These are phyloP conservation scores for Diaporthe sp. DNA, from an alignment of 2,329 filamentous ascomycete genomes.

Conservation along the genomic window DNA sequence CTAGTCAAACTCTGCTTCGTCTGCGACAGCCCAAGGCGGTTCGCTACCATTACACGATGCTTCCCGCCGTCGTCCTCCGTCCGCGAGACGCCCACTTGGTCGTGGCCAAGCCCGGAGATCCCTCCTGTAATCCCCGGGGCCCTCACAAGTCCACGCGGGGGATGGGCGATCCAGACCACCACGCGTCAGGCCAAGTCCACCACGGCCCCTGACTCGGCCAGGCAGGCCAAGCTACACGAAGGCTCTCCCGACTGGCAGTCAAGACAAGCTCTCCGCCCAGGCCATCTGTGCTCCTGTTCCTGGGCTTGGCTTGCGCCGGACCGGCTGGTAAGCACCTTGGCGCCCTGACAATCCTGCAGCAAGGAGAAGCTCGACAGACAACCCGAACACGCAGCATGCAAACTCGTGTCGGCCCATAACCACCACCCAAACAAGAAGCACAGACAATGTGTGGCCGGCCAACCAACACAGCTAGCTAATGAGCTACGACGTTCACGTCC, in stretches of 20 bases:
- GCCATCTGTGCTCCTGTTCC: conserved; percentile 1
- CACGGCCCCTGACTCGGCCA: conserved; percentile 11
- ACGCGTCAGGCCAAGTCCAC: not conserved
- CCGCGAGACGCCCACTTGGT: conserved; percentile 2
- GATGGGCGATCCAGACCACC: conserved; percentile 12
- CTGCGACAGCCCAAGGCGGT: not conserved
- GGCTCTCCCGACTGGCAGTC: not conserved
- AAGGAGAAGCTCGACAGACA: not conserved
- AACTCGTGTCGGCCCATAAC: not conserved
- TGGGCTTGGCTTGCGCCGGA: conserved; percentile 10
- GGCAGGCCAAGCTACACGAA: not conserved
- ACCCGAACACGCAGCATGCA: not conserved
- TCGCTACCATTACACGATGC: conserved; percentile 3
- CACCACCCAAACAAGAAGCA: not conserved
- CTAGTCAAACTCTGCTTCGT: not conserved
- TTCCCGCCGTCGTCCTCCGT: not conserved
- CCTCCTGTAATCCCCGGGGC: conserved; percentile 7
- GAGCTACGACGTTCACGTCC: not conserved
- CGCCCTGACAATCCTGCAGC: not conserved
- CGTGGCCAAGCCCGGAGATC: conserved; percentile 13
- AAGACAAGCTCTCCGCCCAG: conserved; percentile 21
- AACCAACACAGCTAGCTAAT: not conserved
- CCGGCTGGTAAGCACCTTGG: not conserved
- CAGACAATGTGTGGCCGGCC: not conserved
- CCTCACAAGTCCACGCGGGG: not conserved